Conservation (phyloP, 148 eudicot species). For the Drosera capensis region DNA sequence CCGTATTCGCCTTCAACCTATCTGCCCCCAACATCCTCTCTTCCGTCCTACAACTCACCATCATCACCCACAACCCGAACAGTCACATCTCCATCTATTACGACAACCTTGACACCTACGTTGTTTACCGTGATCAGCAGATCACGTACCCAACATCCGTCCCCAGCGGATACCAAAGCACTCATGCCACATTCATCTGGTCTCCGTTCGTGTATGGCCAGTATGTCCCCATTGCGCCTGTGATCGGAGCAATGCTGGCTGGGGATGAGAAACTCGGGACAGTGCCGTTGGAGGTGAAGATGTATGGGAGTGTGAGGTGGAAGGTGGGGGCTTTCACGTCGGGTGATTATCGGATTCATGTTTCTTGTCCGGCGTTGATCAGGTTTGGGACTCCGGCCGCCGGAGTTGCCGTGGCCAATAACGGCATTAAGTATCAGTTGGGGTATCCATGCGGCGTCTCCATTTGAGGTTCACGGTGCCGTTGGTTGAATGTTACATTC, state of each 20-base stretch:
- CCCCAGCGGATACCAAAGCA: conserved; percentile 42
- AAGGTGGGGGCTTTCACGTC: conserved; percentile 34
- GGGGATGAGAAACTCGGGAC: conserved; percentile 31
- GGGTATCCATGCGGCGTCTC: conserved; percentile 36
- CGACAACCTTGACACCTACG: conserved; percentile 29
- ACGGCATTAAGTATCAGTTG: conserved; percentile 52
- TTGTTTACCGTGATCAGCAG: conserved; percentile 51
- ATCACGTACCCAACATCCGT: conserved; percentile 46
- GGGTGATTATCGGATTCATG: conserved; percentile 37
- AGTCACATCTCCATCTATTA: conserved; percentile 34
- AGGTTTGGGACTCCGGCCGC: conserved; percentile 26
- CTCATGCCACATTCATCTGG: conserved; percentile 38
- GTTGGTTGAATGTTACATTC: too few relatives aligned
- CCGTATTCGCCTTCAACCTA: conserved; percentile 47
- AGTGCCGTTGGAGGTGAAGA: conserved; percentile 24
- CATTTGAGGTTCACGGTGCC: conserved; percentile 20
- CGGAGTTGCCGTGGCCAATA: conserved; percentile 25
- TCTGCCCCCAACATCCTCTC: conserved; percentile 38
- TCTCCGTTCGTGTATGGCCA: conserved; percentile 51
- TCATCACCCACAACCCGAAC: conserved; percentile 26
- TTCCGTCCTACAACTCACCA: conserved; percentile 44
- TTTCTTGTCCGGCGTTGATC: conserved; percentile 39
- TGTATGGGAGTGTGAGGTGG: conserved; percentile 58
- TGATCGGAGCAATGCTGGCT: conserved; percentile 25
- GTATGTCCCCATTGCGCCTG: conserved; percentile 61